Percentiles rank a stretch among this genome's conserved stretches.
phyloP scores from a whole-genome alignment of 441 rosid species.

The Syzygium malaccense region DNA sequence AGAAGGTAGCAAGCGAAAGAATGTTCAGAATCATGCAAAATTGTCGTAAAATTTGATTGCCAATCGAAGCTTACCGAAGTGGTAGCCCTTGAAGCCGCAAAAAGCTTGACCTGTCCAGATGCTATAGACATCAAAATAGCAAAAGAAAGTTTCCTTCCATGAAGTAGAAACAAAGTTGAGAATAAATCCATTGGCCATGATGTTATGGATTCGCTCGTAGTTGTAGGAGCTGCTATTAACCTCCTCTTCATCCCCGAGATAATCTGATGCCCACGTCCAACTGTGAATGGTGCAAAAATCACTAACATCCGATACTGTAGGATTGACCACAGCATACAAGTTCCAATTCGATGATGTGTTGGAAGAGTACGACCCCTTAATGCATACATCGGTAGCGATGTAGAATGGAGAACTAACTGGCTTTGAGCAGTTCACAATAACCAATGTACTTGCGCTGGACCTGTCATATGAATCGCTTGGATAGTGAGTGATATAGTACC shows the following conservation, averaged over 20 bases:
- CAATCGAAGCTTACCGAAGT: not conserved
- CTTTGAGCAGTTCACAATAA: not conserved
- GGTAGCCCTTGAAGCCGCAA: not conserved
- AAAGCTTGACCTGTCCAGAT: rapidly evolving
- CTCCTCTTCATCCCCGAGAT: rapidly evolving
- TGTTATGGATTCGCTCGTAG: not conserved
- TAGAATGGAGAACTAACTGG: not conserved
- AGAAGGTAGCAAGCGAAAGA: not conserved
- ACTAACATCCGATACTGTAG: rapidly evolving
- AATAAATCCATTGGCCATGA: not conserved
- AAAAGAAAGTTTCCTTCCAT: not conserved
- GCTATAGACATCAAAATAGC: not conserved
- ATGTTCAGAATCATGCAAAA: not conserved
- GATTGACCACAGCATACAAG: not conserved
- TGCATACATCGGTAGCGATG: not conserved
- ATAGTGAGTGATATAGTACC: too few relatives aligned
- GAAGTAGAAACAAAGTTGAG: not conserved
- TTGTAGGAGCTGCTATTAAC: not conserved
- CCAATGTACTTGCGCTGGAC: too few relatives aligned
- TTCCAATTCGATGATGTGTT: not conserved
- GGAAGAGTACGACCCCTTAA: not conserved
- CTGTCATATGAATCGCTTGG: not conserved
- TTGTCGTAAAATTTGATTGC: not conserved
- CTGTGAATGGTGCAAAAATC: not conserved
- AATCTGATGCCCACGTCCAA: rapidly evolving